Base-by-base conservation (phyloP, 192 early-diverging fungal species). In the Phycomyces blakesleeanus region DNA sequence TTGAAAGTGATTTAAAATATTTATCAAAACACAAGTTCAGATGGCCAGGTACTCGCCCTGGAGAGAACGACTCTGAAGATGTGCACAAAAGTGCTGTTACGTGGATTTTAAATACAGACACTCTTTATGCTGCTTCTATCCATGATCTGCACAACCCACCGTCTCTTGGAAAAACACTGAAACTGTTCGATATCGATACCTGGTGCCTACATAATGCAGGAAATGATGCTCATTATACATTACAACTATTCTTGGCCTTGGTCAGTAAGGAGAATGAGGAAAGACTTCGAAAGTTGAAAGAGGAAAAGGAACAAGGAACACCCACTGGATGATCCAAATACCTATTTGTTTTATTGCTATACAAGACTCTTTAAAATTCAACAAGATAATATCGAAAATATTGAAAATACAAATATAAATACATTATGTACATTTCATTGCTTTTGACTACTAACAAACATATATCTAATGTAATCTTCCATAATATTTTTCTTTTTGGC, bases 181-280 rank as follows among this genome's bases (percentile, higher is more conserved):
- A 75, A 58, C 42, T 71, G 8, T 26, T 83, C 1, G 57, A 76
- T 5, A 77, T 81, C 64, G 77, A 81, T 22, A 71, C 75, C 44
- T 81, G 76, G 54, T 54, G 71, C 62, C 67, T 83, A 20, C 82
- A 83, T 61, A 83, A 83, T 59, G 82, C 82, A 39, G 81, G 81
- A 53, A 83, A 83, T 44, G 81, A 83, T 50, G 81, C 81, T 25
- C 81, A 83, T 63, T 83, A 81, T 47, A 81, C 81, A 3, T 42
- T 83, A 15, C 61, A 61, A 9, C 59, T 82, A 21, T 76, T 82
- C 40, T 26, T 77, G 52, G 20, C 26, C 3, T 25, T 67, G 8
- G 44, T 59, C 10, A 49, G 39, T 18, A 47, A 3, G 44, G 44
- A 47, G 11, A 47, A 47, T 12, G 18, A 47, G 18, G 44, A 47